phyloP scores from a whole-genome alignment of 1,284 basidiomycete genomes.

The Butyriboletus appendiculatus region DNA sequence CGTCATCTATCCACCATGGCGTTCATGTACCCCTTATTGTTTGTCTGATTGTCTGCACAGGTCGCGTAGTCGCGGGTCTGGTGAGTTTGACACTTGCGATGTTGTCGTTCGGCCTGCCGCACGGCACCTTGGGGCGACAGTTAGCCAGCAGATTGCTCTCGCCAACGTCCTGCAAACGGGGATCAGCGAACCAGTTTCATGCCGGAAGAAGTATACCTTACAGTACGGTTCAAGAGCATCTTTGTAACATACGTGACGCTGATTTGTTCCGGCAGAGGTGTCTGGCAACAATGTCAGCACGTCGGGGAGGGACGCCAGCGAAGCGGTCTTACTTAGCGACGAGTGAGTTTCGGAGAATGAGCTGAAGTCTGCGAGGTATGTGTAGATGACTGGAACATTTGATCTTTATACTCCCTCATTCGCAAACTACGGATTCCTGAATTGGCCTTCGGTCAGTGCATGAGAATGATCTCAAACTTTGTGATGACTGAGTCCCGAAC shows the following conservation, averaged over 20 bases:
- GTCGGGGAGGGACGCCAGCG: background rate
- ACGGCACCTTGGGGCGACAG: background rate
- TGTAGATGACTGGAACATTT: background rate
- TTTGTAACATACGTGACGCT: background rate
- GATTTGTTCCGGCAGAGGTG: background rate
- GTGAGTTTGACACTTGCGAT: slow-evolving; percentile 4
- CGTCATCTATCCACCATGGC: background rate
- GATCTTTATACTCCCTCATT: slow-evolving; percentile 11
- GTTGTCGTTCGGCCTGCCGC: slow-evolving; percentile 12
- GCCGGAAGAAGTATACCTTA: background rate
- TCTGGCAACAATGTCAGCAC: slow-evolving; percentile 1
- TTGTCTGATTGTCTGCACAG: slow-evolving; percentile 4
- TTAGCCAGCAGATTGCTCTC: background rate
- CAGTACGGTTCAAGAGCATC: slow-evolving; percentile 7
- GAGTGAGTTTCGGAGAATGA: background rate
- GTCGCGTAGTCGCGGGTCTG: slow-evolving; percentile 7
- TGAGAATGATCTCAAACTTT: background rate
- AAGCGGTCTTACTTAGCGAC: slow-evolving; percentile 1
- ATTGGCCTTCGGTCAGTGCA: background rate
- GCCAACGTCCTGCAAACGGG: slow-evolving; percentile 4
- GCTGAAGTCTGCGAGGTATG: background rate
- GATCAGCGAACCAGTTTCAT: slow-evolving; percentile 1
- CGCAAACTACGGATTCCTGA: background rate
- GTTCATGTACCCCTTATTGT: background rate
- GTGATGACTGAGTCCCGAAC: background rate